Percentiles rank a stretch among this genome's conserved stretches.
Evolutionary conservation across 192 early-diverging fungal species (phyloP).

Genomic region (Linnemannia schmuckeri): DNA sequence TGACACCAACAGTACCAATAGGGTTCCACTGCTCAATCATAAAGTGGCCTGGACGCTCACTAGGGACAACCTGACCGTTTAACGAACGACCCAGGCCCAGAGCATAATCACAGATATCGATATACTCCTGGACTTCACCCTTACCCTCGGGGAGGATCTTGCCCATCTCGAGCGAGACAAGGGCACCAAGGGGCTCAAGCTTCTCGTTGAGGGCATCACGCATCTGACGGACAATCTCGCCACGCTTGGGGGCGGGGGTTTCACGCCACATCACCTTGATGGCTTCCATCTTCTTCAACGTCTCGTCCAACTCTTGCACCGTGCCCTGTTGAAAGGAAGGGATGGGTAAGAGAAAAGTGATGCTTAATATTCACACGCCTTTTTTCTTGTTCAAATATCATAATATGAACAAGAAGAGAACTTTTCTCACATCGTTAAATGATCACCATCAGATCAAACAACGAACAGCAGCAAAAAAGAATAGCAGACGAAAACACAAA

Average conservation of each 20-base stretch:
- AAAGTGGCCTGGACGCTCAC: slow-evolving; percentile 91
- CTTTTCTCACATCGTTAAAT: no score
- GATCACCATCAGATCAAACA: neutral
- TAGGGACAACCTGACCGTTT: slow-evolving; percentile 87
- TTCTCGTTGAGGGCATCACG: slow-evolving; percentile 82
- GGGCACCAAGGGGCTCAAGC: slow-evolving; percentile 82
- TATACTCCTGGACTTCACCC: slow-evolving; percentile 97
- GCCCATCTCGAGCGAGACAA: slow-evolving; percentile 95
- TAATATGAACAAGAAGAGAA: neutral
- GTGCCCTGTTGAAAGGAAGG: slow-evolving; percentile 45
- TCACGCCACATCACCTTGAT: slow-evolving; percentile 61
- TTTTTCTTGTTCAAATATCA: neutral
- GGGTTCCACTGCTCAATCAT: slow-evolving; percentile 98
- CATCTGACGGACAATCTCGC: slow-evolving; percentile 92
- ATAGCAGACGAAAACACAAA: neutral
- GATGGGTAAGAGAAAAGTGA: neutral
- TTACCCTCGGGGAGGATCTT: slow-evolving; percentile 94
- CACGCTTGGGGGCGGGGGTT: slow-evolving; percentile 88
- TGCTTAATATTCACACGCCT: slow-evolving; percentile 1
- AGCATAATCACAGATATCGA: slow-evolving; percentile 94
- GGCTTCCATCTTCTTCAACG: slow-evolving; percentile 73
- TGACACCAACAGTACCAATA: slow-evolving; percentile 91
- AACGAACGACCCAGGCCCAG: slow-evolving; percentile 87
- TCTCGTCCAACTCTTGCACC: slow-evolving; percentile 71
- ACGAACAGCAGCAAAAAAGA: neutral